Base-by-base conservation (phyloP, 805 yeast genomes). In the Sugiyamaella chiloensis region DNA sequence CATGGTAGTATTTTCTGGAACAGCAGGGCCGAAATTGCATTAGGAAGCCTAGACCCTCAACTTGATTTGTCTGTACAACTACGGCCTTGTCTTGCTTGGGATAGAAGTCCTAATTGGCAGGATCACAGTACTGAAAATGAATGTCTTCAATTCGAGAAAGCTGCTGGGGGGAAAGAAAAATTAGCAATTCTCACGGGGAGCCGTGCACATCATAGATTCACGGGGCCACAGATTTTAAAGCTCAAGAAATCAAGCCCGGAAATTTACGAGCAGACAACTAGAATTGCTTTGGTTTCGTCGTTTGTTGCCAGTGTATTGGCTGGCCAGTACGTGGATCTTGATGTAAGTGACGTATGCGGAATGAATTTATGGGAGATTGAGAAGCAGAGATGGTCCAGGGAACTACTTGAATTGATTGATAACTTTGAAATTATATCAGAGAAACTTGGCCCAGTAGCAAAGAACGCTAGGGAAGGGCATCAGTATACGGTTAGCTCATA, bases 1-100 rank as follows among this genome's bases (percentile, higher is more conserved):
- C 96, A 89, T 60, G 96, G 96, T 0, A 84, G 95, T 1, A 89
- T 90, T 1, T 89, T 72, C 60, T 87, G 95, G 91, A 74, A 87
- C 1, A 20, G 64, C 3, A 56, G 67, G 5, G 82, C 86, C 0
- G 63, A 66, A 1, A 51, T 54, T 0, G 52, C 72, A 2, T 69
- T 88, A 44, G 50, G 56, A 0, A 65, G 85, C 47, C 30, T 34
- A 12, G 11, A 20, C 12, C 20, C 40, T 2, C 17, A 29, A 29
- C 19, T 14, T 5, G 19, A 24, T 12, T 37, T 42, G n/a, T 61
- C 70, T 30, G 73, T 69, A 1, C 85, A 76, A 52, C 47, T 59
- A 1, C 37, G 27, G 1, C 6, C 40, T 1, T 24, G 46, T 5
- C 42, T 59, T 24, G 71, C 91, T 1, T 73, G 80, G 56, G 70